These are phyloP conservation scores for Penicillium samsonianum DNA, from an alignment of 495 filamentous ascomycete species.

Conservation along the genomic window DNA sequence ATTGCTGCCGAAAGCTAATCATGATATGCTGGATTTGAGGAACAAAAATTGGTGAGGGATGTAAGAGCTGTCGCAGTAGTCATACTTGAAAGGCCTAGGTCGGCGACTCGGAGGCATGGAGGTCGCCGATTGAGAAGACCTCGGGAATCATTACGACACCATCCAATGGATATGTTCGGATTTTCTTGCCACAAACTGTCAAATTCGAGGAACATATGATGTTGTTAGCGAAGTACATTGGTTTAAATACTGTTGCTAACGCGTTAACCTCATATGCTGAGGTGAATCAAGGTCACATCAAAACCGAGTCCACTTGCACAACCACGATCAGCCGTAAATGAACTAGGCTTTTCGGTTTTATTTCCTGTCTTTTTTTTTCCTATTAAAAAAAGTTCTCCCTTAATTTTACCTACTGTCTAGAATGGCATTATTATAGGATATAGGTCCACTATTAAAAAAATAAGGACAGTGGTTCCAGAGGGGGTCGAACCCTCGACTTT, in stretches of 20 bases:
- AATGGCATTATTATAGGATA: too few relatives aligned
- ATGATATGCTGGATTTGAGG: not conserved
- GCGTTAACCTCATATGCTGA: not conserved
- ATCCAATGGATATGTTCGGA: not conserved
- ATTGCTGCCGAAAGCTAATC: not conserved
- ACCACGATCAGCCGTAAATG: not conserved
- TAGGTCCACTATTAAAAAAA: too few relatives aligned
- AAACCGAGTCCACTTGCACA: too few relatives aligned
- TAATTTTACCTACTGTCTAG: too few relatives aligned
- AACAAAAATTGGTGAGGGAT: not conserved
- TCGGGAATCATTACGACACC: not conserved
- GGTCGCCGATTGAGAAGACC: conserved; percentile 2
- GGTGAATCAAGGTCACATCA: not conserved
- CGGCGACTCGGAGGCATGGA: conserved; percentile 8
- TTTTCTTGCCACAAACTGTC: not conserved
- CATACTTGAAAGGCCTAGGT: not conserved
- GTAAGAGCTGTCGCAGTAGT: not conserved
- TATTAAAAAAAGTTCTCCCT: too few relatives aligned
- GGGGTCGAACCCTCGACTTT: too few relatives aligned
- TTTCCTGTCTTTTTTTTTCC: too few relatives aligned
- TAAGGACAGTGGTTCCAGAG: too few relatives aligned
- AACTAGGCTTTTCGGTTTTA: too few relatives aligned
- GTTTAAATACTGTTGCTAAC: not conserved
- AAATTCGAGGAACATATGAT: not conserved
- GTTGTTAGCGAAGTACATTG: not conserved